phyloP scores from a whole-genome alignment of 495 filamentous ascomycete genomes.

The Chaetomium cochliodes region DNA sequence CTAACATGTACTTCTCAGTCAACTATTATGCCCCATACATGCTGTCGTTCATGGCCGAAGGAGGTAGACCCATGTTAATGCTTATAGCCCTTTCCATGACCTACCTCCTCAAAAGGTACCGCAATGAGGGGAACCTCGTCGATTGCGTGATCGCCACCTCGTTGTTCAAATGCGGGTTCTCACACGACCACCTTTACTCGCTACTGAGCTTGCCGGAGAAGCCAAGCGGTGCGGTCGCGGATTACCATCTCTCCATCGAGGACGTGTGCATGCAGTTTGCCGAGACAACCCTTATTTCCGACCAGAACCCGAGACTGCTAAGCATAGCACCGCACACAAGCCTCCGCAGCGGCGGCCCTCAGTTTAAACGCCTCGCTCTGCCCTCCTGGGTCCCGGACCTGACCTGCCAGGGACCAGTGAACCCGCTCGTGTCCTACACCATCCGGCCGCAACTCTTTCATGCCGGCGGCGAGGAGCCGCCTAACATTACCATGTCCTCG shows the following conservation, averaged over 20 bases:
- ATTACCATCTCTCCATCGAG: conserved; percentile 14
- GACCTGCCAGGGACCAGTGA: conserved; percentile 16
- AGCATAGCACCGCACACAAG: conserved; percentile 14
- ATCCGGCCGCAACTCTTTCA: conserved; percentile 29
- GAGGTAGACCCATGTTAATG: not conserved
- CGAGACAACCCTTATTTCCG: not conserved
- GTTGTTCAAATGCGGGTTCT: conserved; percentile 18
- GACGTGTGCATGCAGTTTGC: conserved; percentile 21
- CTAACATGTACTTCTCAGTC: not conserved
- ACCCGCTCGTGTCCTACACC: conserved; percentile 29
- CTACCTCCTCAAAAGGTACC: conserved; percentile 12
- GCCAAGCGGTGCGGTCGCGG: conserved; percentile 9
- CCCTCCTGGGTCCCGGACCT: conserved; percentile 36
- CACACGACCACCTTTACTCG: conserved; percentile 19
- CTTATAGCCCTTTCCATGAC: conserved; percentile 24
- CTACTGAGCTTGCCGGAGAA: conserved; percentile 18
- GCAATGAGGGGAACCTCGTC: not conserved
- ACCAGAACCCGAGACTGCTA: conserved; percentile 8
- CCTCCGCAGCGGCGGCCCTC: not conserved
- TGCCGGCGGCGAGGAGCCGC: conserved; percentile 19
- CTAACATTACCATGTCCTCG: conserved; percentile 23
- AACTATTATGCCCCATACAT: conserved; percentile 9
- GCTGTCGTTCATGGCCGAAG: conserved; percentile 5
- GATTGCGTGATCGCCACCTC: conserved; percentile 15
- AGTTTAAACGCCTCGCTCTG: conserved; percentile 4